Evolutionary conservation across 1,284 basidiomycete genomes (phyloP), one percentile per base, ranked within the genome.

Genomic region (Rhizoctonia solani): DNA sequence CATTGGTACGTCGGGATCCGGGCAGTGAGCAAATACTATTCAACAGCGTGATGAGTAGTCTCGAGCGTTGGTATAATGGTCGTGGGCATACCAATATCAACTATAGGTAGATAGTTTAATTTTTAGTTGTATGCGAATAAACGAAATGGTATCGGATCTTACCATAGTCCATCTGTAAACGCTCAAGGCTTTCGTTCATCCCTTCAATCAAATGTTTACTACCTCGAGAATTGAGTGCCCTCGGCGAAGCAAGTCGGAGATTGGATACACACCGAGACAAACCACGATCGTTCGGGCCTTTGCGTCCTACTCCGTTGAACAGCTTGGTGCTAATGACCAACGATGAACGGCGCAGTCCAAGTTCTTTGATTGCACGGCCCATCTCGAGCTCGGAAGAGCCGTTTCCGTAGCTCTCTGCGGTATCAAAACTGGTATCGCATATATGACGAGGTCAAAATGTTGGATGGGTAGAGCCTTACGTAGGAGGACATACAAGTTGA

Each of bases 321-420:
- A 86, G 69, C 76, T 89, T 89, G 66, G 89, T 90, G 29, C 88
- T 86, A 72, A 94, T 80, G 68, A 94, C 82, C 29, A 92, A 77
- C 72, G 92, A 89, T 13, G 83, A 81, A 50, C 91, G 82, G 54
- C 87, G 83, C 73, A 89, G 81, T 23, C 85, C 85, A 34, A 91
- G 83, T 74, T 92, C 88, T 74, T 84, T 85, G 74, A 93, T 85
- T 9, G 87, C 90, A 54, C 88, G 85, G 9, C 90, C 90, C 83
- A 88, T 86, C 74, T 89, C 87, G 30, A 79, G 71, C 77, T 91
- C 88, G 47, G 85, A 86, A 72, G 89, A 82, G 4, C 91, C 91
- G n/a, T 77, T 77, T 19, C 86, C 81, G 76, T 94, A 94, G 1
- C 75, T 81, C 73, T 88, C 86, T 37, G 86, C 85, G 34, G 83